Conservation (phyloP, 2,329 filamentous ascomycete genomes). For the Orbilia blumenaviensis region DNA sequence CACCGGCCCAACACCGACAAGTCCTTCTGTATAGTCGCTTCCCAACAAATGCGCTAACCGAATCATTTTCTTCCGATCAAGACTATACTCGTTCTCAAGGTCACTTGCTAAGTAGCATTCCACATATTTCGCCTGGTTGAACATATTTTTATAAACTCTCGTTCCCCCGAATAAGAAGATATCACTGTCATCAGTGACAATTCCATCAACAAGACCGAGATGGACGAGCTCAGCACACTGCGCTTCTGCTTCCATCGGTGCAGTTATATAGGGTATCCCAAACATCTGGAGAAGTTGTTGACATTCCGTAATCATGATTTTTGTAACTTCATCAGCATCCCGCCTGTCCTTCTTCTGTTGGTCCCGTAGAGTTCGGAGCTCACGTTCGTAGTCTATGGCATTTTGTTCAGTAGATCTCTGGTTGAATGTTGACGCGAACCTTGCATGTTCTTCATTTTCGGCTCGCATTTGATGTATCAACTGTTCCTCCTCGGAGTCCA, state of each 20-base stretch:
- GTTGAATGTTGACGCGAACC: conserved; percentile 88
- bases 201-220: conserved; percentile 90
- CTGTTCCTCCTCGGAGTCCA: conserved; percentile 79
- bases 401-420: conserved; percentile 73
- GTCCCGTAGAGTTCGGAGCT: conserved; percentile 84
- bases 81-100: conserved; percentile 85
- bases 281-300: conserved; percentile 90
- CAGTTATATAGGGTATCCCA: conserved; percentile 93
- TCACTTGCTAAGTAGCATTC: conserved; percentile 90
- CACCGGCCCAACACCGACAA: conserved; percentile 90
- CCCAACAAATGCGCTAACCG: conserved; percentile 89
- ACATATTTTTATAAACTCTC: conserved; percentile 99
- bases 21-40: conserved; percentile 92
- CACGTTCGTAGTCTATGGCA: conserved; percentile 81
- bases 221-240: conserved; percentile 92
- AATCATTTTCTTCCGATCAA: conserved; percentile 87
- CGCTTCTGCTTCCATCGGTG: conserved; percentile 98
- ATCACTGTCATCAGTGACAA: conserved; percentile 97
- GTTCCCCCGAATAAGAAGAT: conserved; percentile 97
- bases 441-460: conserved; percentile 91
- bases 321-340: conserved; percentile 95
- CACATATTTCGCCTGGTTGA: conserved; percentile 97
- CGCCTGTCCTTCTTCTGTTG: conserved; percentile 96
- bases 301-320: conserved; percentile 94
- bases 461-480: conserved; percentile 83